Evolutionary conservation across 2,329 filamentous ascomycete genomes (phyloP).

Genomic region (Talaromyces sp.): DNA sequence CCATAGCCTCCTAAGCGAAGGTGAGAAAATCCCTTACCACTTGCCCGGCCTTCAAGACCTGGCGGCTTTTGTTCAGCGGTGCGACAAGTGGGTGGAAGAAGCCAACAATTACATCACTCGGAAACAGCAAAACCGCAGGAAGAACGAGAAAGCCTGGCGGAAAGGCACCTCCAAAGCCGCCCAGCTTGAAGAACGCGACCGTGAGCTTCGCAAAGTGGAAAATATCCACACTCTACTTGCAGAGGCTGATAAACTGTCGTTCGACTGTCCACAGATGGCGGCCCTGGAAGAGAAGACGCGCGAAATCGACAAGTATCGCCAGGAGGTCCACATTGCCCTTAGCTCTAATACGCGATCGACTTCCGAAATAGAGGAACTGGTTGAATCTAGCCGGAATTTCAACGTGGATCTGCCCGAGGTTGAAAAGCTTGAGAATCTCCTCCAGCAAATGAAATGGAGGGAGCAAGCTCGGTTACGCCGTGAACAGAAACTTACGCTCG

Average conservation of each 20-base stretch:
- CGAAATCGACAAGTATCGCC: constrained; percentile 79
- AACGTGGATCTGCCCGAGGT: constrained; percentile 90
- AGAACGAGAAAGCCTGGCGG: constrained; percentile 85
- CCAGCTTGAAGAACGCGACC: constrained; percentile 78
- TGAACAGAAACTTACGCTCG: constrained; percentile 64
- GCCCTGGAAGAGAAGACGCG: constrained; percentile 80
- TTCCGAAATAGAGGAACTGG: constrained; percentile 77
- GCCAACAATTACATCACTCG: constrained; percentile 93
- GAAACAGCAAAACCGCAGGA: constrained; percentile 95
- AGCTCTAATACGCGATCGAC: constrained; percentile 61
- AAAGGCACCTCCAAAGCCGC: constrained; percentile 66
- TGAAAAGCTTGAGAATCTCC: constrained; percentile 71
- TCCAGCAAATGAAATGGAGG: constrained; percentile 87
- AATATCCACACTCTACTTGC: constrained; percentile 81
- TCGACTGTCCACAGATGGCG: constrained; percentile 87
- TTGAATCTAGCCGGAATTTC: constrained; percentile 84
- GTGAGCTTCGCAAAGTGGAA: constrained; percentile 80
- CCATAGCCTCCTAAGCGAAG: constrained; percentile 79
- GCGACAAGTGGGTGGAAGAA: constrained; percentile 97
- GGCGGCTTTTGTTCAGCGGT: constrained; percentile 86
- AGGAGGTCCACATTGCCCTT: constrained; percentile 66
- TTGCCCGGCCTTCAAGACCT: constrained; percentile 77
- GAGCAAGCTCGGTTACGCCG: constrained; percentile 68
- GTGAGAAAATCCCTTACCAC: constrained; percentile 91
- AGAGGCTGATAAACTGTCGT: constrained; percentile 80